Percentiles rank a stretch among this genome's conserved stretches.
These are phyloP conservation scores for Austroboletus festivus DNA, from an alignment of 768 basidiomycete genomes.

Conservation along the genomic window DNA sequence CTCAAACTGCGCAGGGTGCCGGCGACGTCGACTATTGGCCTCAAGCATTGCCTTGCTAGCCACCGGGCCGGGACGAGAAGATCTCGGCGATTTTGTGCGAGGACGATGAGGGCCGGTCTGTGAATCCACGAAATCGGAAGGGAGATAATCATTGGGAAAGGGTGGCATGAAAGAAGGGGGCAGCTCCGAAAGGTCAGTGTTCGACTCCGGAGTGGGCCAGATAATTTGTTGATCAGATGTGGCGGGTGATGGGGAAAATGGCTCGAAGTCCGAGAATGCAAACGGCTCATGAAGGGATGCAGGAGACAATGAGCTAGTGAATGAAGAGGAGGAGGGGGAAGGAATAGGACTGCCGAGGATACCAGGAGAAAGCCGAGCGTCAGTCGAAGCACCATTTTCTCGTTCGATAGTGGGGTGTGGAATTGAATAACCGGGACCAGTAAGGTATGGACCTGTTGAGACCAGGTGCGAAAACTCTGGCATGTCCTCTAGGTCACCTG, in stretches of 20 bases:
- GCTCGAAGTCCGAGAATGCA: constrained; percentile 21
- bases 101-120: constrained; percentile 13
- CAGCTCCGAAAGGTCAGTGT: constrained; percentile 5
- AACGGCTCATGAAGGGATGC: constrained; percentile 7
- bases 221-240: constrained; percentile 5
- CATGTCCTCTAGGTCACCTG: constrained; percentile 17
- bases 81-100: constrained; percentile 15
- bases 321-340: constrained; percentile 26
- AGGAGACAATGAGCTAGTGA: constrained; percentile 23
- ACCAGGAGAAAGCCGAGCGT: constrained; percentile 9
- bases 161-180: neutral
- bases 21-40: constrained; percentile 30
- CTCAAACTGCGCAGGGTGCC: constrained; percentile 21
- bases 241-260: constrained; percentile 16
- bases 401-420: constrained; percentile 14
- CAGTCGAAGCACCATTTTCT: constrained; percentile 2
- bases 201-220: constrained; percentile 6
- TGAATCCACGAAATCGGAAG: neutral
- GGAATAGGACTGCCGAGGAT: constrained; percentile 15
- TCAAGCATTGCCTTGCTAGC: constrained; percentile 34
- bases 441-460: constrained; percentile 9
- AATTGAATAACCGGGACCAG: neutral
- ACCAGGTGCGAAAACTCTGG: constrained; percentile 16
- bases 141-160: constrained; percentile 2
- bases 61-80: constrained; percentile 17